These are phyloP conservation scores for Yamadazyma epiphylla DNA, from an alignment of 1,139 yeast species.

Conservation along the genomic window DNA sequence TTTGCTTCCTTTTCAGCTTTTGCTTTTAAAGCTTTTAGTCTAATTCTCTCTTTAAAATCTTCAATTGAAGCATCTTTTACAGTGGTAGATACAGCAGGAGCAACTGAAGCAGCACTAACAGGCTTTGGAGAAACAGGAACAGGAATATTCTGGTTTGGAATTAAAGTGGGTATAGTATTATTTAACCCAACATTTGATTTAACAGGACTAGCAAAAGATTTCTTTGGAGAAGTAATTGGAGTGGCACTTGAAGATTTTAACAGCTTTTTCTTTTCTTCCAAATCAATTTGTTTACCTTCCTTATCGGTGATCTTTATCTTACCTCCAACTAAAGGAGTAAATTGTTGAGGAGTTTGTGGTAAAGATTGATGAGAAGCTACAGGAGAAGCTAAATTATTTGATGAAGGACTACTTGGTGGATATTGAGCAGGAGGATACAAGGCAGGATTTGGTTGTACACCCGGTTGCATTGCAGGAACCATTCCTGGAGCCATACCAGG, in stretches of 20 bases:
- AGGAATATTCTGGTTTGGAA: constrained; percentile 1
- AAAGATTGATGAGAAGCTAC: constrained; percentile 9
- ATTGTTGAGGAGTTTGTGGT: constrained; percentile 9
- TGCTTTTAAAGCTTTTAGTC: constrained; percentile 12
- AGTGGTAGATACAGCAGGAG: constrained; percentile 7
- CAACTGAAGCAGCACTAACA: constrained; percentile 6
- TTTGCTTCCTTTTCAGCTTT: constrained; percentile 11
- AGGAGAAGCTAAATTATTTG: constrained; percentile 6
- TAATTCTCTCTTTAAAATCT: constrained; percentile 12
- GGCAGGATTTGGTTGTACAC: constrained; percentile 5
- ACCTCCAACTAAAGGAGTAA: constrained; percentile 12
- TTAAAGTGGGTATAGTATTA: constrained; percentile 6
- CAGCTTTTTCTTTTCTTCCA: constrained; percentile 39
- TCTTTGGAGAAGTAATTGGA: constrained; percentile 15
- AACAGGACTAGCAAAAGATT: constrained; percentile 12
- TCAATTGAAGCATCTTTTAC: constrained; percentile 10
- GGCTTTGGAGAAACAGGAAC: constrained; percentile 5
- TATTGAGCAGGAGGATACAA: constrained; percentile 1
- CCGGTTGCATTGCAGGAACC: constrained; percentile 4
- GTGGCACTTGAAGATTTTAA: constrained; percentile 15
- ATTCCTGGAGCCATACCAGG: constrained; percentile 7
- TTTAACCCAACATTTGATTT: constrained; percentile 8
- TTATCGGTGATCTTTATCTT: constrained; percentile 40
- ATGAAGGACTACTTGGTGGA: constrained; percentile 1
- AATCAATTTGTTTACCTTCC: constrained; percentile 45